Percentiles rank a stretch among this genome's conserved stretches.
phyloP scores from a whole-genome alignment of 768 basidiomycete species.

The Aureoboletus auriporus region DNA sequence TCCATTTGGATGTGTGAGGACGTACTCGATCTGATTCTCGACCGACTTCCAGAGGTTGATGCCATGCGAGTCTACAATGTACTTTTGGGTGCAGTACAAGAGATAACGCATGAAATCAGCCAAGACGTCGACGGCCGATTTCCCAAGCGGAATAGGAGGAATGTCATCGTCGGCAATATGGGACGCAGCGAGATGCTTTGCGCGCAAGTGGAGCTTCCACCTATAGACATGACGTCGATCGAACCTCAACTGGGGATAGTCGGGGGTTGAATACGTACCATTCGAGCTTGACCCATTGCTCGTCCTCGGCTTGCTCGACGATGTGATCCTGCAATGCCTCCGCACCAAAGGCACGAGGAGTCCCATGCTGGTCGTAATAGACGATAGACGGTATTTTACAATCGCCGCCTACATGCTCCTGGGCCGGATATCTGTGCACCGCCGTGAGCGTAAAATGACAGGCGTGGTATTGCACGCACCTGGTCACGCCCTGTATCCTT shows the following conservation, averaged over 20 bases:
- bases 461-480: constrained; percentile 19
- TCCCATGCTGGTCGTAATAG: constrained; percentile 41
- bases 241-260: too few species aligned
- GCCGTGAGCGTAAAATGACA: constrained; percentile 3
- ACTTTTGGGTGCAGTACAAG: constrained; percentile 39
- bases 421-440: constrained; percentile 34
- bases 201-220: constrained; percentile 38
- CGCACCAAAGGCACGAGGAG: constrained; percentile 40
- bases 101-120: constrained; percentile 48
- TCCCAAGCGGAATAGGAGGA: constrained; percentile 40
- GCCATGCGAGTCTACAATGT: constrained; percentile 49
- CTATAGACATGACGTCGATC: constrained; percentile 8
- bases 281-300: constrained; percentile 44
- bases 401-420: constrained; percentile 40
- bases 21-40: constrained; percentile 41
- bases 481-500: constrained; percentile 32
- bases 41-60: constrained; percentile 42
- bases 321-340: constrained; percentile 41
- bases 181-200: constrained; percentile 29
- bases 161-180: constrained; percentile 32
- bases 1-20: constrained; percentile 61
- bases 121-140: constrained; percentile 40
- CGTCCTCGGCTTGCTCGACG: constrained; percentile 38
- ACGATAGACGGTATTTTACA: constrained; percentile 48
- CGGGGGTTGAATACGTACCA: constrained; percentile 29